Base-by-base conservation (phyloP, 495 filamentous ascomycete species). In the Thermochaetoides thermophila region DNA sequence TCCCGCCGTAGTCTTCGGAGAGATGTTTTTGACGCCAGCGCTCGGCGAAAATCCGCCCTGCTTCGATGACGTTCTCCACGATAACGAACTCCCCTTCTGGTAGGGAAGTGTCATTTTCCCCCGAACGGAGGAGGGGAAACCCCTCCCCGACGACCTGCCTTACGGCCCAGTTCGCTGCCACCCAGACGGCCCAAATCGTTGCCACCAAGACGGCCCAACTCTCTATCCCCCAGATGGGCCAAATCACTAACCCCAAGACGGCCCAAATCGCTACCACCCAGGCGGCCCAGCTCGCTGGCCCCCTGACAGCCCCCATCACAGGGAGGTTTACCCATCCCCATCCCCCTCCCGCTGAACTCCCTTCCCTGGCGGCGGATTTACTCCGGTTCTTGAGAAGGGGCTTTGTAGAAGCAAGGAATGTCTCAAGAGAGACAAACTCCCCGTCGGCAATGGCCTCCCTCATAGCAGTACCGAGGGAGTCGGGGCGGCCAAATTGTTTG, bases 391-490 rank as follows among this genome's bases (percentile, higher is more conserved):
- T n/a, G n/a, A n/a, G 74, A 42, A 85, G 76, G 39, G 70, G 81
- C 42, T 73, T 71, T 19, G 56, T 70, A 39, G 55, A 57, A 4
- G 42, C 42, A 17, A 75, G 40, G 35, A 85, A 86, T 20, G 73
- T 61, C 8, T 69, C 58, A 17, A 84, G 44, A 2, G 78, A 73
- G 11, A 93, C 60, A 57, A 89, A 69, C 16, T 78, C 72, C 4
- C 63, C 70, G 34, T 68, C 73, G 22, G 57, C 56, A 3, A 89
- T 50, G 0, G 82, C 78, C 38, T 96, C 87, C 18, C 72, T 64
- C 56, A 96, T 60, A 25, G 87, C 89, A 15, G 76, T 68, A 2
- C 76, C 78, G 3, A 97, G 58, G 6, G 78, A 83, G n/a, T 87
- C 63, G 13, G 89, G 89, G 15, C 75, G 66, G 13, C 89, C 91